Percentiles rank a stretch among this genome's conserved stretches.
These are phyloP conservation scores for Candida stauntonica DNA, from an alignment of 805 yeast species.

Conservation along the genomic window DNA sequence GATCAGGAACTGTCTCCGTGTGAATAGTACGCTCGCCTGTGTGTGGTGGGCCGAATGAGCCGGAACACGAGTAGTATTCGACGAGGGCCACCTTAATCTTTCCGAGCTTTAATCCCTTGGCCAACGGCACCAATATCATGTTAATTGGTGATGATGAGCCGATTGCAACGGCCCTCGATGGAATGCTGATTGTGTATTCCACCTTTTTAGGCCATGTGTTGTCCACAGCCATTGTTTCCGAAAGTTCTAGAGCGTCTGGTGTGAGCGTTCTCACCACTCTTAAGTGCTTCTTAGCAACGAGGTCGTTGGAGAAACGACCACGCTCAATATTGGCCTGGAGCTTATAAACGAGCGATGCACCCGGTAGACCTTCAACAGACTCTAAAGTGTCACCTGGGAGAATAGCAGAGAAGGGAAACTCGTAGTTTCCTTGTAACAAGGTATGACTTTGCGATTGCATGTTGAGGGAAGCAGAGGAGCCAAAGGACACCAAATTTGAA, in stretches of 20 bases:
- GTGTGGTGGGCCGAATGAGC: conserved; percentile 52
- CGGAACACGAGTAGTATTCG: conserved; percentile 63
- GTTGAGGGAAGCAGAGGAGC: conserved; percentile 24
- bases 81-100: conserved; percentile 61
- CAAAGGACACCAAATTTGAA: conserved; percentile 31
- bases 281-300: conserved; percentile 64
- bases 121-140: conserved; percentile 69
- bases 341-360: conserved; percentile 68
- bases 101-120: conserved; percentile 78
- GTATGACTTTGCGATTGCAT: conserved; percentile 32
- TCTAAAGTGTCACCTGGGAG: conserved; percentile 84
- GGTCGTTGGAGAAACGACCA: conserved; percentile 65
- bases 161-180: conserved; percentile 84
- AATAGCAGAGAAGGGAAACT: conserved; percentile 81
- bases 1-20: conserved; percentile 41
- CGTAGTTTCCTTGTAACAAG: conserved; percentile 74
- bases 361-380: conserved; percentile 84
- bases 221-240: conserved; percentile 91
- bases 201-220: conserved; percentile 95
- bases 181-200: conserved; percentile 82
- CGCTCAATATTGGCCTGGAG: conserved; percentile 79
- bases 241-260: conserved; percentile 78
- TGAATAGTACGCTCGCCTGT: conserved; percentile 59
- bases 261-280: conserved; percentile 84
- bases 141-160: conserved; percentile 75